A percentile compares a stretch with the other conserved stretches of the same genome.
phyloP scores from a whole-genome alignment of 2,329 filamentous ascomycete genomes.

The Boeremia lycopersici region DNA sequence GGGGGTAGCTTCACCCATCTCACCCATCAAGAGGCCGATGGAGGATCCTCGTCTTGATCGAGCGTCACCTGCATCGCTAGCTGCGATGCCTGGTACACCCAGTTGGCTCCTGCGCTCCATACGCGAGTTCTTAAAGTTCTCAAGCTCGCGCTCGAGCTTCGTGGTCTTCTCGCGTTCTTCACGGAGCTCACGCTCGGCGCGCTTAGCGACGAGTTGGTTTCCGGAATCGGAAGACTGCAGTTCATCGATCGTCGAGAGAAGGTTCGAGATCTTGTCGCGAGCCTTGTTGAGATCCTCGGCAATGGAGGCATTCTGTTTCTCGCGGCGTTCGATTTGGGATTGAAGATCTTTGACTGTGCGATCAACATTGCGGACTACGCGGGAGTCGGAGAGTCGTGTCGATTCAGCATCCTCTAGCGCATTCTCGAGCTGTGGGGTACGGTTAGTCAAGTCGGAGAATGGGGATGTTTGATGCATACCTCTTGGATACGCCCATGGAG shows the following conservation, averaged over 20 bases:
- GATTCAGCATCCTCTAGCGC: constrained; percentile 84
- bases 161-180: constrained; percentile 85
- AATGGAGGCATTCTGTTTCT: constrained; percentile 82
- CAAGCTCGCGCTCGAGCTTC: constrained; percentile 85
- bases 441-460: constrained; percentile 18
- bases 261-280: constrained; percentile 88
- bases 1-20: constrained; percentile 37
- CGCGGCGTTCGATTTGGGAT: constrained; percentile 87
- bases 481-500: constrained; percentile 93
- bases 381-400: constrained; percentile 78
- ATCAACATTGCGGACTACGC: constrained; percentile 89
- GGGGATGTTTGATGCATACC: constrained; percentile 60
- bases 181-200: constrained; percentile 86
- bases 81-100: constrained; percentile 40
- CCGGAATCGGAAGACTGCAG: constrained; percentile 85
- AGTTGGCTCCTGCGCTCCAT: constrained; percentile 60
- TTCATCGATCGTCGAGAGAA: constrained; percentile 90
- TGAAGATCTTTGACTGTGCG: constrained; percentile 93
- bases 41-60: constrained; percentile 52
- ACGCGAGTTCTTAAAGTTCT: constrained; percentile 76
- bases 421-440: constrained; percentile 72
- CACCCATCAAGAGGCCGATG: constrained; percentile 48
- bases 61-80: constrained; percentile 52
- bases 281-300: constrained; percentile 83
- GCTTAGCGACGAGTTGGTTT: constrained; percentile 78